Evolutionary conservation across 352 stramenopile species (phyloP).

Genomic region (Aphanomyces invadans): DNA sequence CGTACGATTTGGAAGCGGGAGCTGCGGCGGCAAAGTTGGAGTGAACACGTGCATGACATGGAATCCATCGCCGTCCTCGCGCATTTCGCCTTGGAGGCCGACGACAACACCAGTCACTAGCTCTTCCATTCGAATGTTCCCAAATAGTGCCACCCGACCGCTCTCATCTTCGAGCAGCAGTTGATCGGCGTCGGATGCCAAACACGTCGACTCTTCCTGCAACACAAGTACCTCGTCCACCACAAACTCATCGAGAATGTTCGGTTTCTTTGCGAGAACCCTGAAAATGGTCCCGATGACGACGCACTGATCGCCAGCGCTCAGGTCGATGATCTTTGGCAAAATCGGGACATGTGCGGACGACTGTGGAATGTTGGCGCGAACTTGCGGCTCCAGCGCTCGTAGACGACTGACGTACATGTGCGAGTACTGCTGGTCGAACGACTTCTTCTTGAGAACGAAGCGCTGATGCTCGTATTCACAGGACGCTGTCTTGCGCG

Average conservation of each 20-base stretch:
- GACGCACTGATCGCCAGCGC: constrained; percentile 51
- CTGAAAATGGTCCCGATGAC: constrained; percentile 84
- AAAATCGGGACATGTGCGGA: constrained; percentile 32
- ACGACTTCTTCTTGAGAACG: constrained; percentile 77
- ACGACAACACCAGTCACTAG: constrained; percentile 73
- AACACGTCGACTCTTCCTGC: constrained; percentile 29
- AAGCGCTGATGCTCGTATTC: constrained; percentile 46
- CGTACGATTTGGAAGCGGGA: constrained; percentile 35
- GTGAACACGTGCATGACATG: constrained; percentile 53
- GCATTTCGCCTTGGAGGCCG: constrained; percentile 52
- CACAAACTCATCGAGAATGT: constrained; percentile 71
- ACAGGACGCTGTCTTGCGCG: constrained; percentile 1
- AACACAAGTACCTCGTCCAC: constrained; percentile 50
- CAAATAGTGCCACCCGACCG: constrained; percentile 68
- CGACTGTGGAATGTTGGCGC: constrained; percentile 33
- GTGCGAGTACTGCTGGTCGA: constrained; percentile 85
- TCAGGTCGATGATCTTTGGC: constrained; percentile 72
- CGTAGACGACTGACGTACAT: constrained; percentile 82
- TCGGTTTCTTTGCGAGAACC: constrained; percentile 58
- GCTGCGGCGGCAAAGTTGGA: constrained; percentile 42
- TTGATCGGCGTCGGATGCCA: constrained; percentile 63
- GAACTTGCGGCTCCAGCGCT: constrained; percentile 55
- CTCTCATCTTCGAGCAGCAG: constrained; percentile 85
- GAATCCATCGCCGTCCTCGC: constrained; percentile 38
- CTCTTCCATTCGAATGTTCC: constrained; percentile 39